Evolutionary conservation across 805 yeast genomes (phyloP), one percentile per base, ranked within the genome.

Genomic region (Spathaspora girioi): DNA sequence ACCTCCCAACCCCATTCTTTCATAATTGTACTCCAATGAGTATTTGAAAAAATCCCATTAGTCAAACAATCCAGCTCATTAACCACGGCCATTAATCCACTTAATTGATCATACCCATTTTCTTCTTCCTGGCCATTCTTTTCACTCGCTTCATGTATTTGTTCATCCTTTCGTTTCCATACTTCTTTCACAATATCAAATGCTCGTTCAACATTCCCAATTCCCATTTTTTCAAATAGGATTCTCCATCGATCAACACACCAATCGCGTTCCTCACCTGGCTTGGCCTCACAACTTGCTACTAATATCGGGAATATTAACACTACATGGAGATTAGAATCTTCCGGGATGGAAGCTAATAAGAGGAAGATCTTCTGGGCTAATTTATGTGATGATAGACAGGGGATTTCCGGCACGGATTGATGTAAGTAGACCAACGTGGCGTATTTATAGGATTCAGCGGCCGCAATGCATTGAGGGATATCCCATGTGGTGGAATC

Each of bases 1-100:
- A 85, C 85, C 61, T 85, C 89, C 88, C 89, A 83, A 0, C 83
- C 83, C 89, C 90, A 84, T 56, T 85, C 89, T 57, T 79, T 77
- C 89, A 85, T 85, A 14, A 85, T 82, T 0, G 80, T 69, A 50
- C 82, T 79, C 90, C 90, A 85, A 63, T 85, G 89, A 6, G 82
- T 66, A 68, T 79, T 73, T 29, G 81, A 75, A 45, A 70, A 68
- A 42, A 82, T 70, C 12, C 62, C 66, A 9, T 59, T 59, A n/a
- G 59, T 60, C 2, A 15, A 2, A 20, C 47, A 17, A 6, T 41
- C 23, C 11, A 67, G 65, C 38, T 63, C 70, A 49, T 65, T 69
- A 18, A 66, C 59, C 35, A 71, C 76, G 26, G 76, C 73, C 61
- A 76, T 73, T 14, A 72, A 68, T 17, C 75, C 78, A 43, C 71